A percentile compares a stretch with the other conserved stretches of the same genome.
Conservation (phyloP, 2,329 filamentous ascomycete species). For the Calonectria hongkongensis region DNA sequence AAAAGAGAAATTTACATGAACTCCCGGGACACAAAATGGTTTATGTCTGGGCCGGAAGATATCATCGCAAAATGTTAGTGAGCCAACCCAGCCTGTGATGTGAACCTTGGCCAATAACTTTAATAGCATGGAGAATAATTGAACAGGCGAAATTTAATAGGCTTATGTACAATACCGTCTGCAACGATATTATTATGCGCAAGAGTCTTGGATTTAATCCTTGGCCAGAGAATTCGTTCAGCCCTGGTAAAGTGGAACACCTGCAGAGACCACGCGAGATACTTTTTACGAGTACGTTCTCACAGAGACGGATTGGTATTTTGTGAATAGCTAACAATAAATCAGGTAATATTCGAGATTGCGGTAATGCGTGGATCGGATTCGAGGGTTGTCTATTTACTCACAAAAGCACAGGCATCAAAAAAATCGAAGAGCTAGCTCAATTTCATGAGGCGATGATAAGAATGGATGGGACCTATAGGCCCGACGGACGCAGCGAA, state of each 20-base stretch:
- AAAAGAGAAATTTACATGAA: no score
- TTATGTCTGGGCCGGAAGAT: not conserved
- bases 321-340: not conserved
- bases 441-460: not conserved
- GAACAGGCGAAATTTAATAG: not conserved
- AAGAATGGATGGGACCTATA: not conserved
- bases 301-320: not conserved
- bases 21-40: not conserved
- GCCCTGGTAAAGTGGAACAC: not conserved
- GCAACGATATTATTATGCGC: not conserved
- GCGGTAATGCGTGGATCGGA: not conserved
- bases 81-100: not conserved
- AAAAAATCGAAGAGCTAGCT: not conserved
- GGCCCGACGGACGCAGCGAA: no score
- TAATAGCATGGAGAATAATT: not conserved
- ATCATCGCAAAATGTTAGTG: not conserved
- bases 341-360: not conserved
- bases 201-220: not conserved
- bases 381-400: not conserved
- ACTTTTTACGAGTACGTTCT: not conserved
- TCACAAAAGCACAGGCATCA: not conserved
- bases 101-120: not conserved
- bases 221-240: not conserved
- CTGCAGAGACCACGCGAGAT: not conserved
- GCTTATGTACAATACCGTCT: not conserved